Evolutionary conservation across 108 stramenopile genomes (phyloP), one percentile per base, ranked within the genome.

Genomic region (Cylindrotheca closterium): DNA sequence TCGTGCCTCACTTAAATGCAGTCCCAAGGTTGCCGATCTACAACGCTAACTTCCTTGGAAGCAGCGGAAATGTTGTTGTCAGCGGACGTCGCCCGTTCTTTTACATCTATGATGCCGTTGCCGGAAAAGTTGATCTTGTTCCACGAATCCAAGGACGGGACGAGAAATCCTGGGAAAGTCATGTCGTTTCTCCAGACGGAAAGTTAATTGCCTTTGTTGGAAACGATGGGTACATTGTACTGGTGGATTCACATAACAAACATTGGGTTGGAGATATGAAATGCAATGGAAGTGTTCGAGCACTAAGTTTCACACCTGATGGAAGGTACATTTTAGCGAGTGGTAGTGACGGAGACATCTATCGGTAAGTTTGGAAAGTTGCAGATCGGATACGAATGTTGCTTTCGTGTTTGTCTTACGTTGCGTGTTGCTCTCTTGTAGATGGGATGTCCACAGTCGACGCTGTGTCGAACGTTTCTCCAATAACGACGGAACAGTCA

Each of bases 341-440:
- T 67, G 96, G 97, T 25, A 91, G 88, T 59, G 97, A 98, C 56
- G 97, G 96, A 32, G 91, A 96, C 52, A 91, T 98, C 18, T 97
- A 96, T 68, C 76, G 73, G 83, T 80, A 70, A 60, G 84, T 70
- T n/a, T n/a, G n/a, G n/a, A n/a, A n/a, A n/a, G n/a, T n/a, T n/a
- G n/a, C n/a, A n/a, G n/a, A n/a, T 8, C 32, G 22, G 26, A 31
- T 12, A 12, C n/a, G n/a, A 27, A 23, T 0, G 26, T 28, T 12
- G 18, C 34, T 50, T 2, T 47, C 18, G 15, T 29, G 17, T 23
- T 18, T 29, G 24, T 51, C 21, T 52, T 0, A n/a, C n/a, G n/a
- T n/a, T n/a, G n/a, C n/a, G n/a, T n/a, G n/a, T n/a, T n/a, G n/a
- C n/a, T 15, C 54, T 61, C 30, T 37, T 51, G 18, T 24, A 86